Base-by-base conservation (phyloP, 2,329 filamentous ascomycete species). In the Mariannaea elegans region DNA sequence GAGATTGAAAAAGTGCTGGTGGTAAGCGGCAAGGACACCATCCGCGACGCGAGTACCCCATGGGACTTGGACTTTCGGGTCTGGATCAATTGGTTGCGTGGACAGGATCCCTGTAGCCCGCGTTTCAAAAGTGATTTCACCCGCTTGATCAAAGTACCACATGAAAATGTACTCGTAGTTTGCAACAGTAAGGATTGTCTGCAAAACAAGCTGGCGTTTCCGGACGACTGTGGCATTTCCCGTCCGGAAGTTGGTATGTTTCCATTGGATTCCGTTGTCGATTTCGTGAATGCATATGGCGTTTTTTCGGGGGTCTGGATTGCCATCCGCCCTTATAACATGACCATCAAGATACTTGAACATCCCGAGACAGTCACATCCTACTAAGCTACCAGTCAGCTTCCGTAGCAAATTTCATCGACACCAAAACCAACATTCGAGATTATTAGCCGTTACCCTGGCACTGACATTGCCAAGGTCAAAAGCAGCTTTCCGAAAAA, bases 261-360 rank as follows among this genome's bases (percentile, higher is more conserved):
- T 91, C 87, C 87, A 91, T n/a, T 84, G 81, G 41, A 92, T 88
- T 2, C 90, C 89, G 52, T 85, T 84, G 66, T 92, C 89, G 69
- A 90, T 84, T 72, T 92, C 89, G 68, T 92, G 89, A 4, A 91
- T 77, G 59, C 90, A 92, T 23, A 91, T 78, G 1, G 87, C 87
- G 45, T 88, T 87, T n/a, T 36, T 36, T 18, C 82, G 79, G 0
- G 79, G 72, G 2, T 76, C 76, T 0, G 85, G 80, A 1, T 81
- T 79, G 0, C 89, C 89, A 27, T 85, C 78, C 0, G 82, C 73
- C 0, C 80, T 80, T 0, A 84, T 79, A 13, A 87, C 76, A 10
- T 86, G 76, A 0, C 81, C 82, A 65, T 89, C 86, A 59, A 92
- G 84, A 63, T 84, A 84, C 59, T 89, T 85, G 65, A 90, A 90